phyloP scores from a whole-genome alignment of 805 yeast species.

The Starmerella bombi region DNA sequence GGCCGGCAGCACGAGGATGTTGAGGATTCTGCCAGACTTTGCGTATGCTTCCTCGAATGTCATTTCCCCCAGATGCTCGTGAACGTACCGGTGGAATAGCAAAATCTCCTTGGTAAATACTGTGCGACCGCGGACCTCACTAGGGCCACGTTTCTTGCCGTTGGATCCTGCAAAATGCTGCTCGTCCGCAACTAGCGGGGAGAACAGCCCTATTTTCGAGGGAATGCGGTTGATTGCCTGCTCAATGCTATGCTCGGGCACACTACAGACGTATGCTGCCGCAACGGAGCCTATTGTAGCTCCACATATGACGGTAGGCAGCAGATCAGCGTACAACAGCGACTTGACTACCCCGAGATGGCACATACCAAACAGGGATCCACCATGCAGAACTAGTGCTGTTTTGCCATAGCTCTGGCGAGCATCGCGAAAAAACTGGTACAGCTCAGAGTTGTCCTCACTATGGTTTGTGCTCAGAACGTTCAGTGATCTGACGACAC shows the following conservation, averaged over 20 bases:
- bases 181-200: neutral
- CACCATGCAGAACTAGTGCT: constrained; percentile 85
- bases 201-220: neutral
- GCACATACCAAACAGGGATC: constrained; percentile 84
- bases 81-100: constrained; percentile 64
- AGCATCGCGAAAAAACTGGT: constrained; percentile 61
- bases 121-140: neutral
- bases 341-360: constrained; percentile 88
- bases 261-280: constrained; percentile 70
- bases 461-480: constrained; percentile 35
- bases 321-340: constrained; percentile 53
- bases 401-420: constrained; percentile 82
- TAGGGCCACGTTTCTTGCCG: neutral
- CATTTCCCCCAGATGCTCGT: constrained; percentile 59
- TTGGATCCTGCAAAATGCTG: neutral
- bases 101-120: constrained; percentile 81
- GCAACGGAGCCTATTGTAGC: constrained; percentile 90
- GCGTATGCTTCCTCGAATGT: constrained; percentile 91
- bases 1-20: constrained; percentile 75
- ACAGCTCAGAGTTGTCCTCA: neutral
- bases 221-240: constrained; percentile 29
- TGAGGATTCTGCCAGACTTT: constrained; percentile 63
- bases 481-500: constrained; percentile 55
- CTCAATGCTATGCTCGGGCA: constrained; percentile 50
- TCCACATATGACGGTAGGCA: constrained; percentile 82